Evolutionary conservation across 1,284 basidiomycete species (phyloP), one percentile per base, ranked within the genome.

Genomic region (Lignosus rhinocerotis): DNA sequence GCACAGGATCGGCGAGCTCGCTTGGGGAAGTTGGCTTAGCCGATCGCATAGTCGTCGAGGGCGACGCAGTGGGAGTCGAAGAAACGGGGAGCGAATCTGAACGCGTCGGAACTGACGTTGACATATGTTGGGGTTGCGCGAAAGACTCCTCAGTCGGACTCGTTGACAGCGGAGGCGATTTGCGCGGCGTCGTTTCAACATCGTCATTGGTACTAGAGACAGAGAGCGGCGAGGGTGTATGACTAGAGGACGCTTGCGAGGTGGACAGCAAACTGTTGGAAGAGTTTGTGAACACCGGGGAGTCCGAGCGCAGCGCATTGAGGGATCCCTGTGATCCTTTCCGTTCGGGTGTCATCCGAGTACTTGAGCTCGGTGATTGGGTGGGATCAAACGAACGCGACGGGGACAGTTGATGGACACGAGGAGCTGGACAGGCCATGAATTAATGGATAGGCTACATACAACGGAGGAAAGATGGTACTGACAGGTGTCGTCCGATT

Each of bases 401-500:
- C 30, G 61, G 50, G 25, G 57, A 51, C 30, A 63, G 38, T 38
- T 61, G 59, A 30, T 55, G 63, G 12, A 19, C 36, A 41, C 60
- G 63, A 43, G 51, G 46, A 54, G 63, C 56, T 60, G 43, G 25
- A 42, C 16, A 44, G 9, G 49, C 21, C 46, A 50, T 58, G n/a
- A n/a, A n/a, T n/a, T n/a, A n/a, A n/a, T n/a, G 38, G 63, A 49
- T 33, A 55, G n/a, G 38, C 9, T 14, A 43, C 38, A 44, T 16
- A 33, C 33, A 43, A 31, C 34, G 17, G n/a, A 32, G 21, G 14
- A 48, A 49, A 60, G 58, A 52, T 1, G 61, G 51, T 52, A 77
- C 82, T 61, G 60, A 88, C 88, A 73, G 65, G 75, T 74, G 41
- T 86, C 80, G 58, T 87, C 86, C 47, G 81, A 83, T 36, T 78